Conservation (phyloP, 1,139 yeast genomes). For the Zygosaccharomyces pseudobailii region DNA sequence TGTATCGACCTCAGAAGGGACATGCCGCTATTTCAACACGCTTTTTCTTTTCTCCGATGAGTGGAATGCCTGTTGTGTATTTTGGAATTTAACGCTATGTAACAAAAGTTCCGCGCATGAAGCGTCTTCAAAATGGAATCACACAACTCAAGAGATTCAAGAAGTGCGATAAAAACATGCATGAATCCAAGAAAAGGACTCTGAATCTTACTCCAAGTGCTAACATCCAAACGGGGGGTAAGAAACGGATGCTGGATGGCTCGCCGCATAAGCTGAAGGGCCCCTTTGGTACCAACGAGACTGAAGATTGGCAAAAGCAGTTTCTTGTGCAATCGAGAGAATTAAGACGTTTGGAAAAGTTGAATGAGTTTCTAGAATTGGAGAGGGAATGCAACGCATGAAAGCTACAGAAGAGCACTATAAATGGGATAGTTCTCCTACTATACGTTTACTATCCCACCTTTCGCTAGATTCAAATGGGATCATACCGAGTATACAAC, state of each 20-base stretch:
- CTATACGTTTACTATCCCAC: slow-evolving; percentile 32
- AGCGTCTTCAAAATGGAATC: neutral
- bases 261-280: slow-evolving; percentile 11
- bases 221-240: slow-evolving; percentile 5
- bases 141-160: neutral
- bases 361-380: slow-evolving; percentile 22
- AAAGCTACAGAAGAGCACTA: neutral
- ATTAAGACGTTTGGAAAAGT: slow-evolving; percentile 16
- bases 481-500: slow-evolving; percentile 37
- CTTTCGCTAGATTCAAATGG: slow-evolving; percentile 39
- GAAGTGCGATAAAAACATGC: neutral
- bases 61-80: neutral
- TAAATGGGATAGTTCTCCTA: slow-evolving; percentile 10
- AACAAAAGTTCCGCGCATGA: neutral
- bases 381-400: slow-evolving; percentile 13
- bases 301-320: slow-evolving; percentile 20
- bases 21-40: slow-evolving; percentile 2
- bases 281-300: slow-evolving; percentile 2
- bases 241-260: slow-evolving; percentile 11
- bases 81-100: neutral
- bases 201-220: slow-evolving; percentile 13
- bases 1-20: slow-evolving; percentile 5
- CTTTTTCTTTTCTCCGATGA: neutral
- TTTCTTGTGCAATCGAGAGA: slow-evolving; percentile 19
- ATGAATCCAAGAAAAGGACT: slow-evolving; percentile 13